Percentiles rank a stretch among this genome's conserved stretches.
Conservation (phyloP, 208 protist species). For the Leishmania gerbilli region DNA sequence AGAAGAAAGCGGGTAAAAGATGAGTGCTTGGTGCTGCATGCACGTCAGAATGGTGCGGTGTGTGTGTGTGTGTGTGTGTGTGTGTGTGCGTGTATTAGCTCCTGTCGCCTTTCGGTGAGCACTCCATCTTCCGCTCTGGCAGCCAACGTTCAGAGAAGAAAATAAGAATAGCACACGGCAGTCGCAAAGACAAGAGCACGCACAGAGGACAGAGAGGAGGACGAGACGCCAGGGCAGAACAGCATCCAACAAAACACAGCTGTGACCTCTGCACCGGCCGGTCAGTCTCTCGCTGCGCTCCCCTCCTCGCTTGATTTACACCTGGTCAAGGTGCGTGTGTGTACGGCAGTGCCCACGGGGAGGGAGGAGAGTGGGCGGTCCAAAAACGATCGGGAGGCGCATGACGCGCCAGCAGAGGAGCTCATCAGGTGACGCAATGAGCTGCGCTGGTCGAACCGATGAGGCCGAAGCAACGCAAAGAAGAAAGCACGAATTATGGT, state of each 20-base stretch:
- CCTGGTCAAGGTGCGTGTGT: not conserved
- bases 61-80: too few species aligned
- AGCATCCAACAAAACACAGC: not conserved
- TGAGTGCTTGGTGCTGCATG: too few species aligned
- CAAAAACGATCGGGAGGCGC: not conserved
- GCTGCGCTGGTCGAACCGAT: not conserved
- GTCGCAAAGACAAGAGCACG: not conserved
- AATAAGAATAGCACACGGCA: not conserved
- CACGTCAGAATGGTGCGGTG: too few species aligned
- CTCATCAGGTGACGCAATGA: not conserved
- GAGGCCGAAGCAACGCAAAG: not conserved
- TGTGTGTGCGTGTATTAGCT: not conserved
- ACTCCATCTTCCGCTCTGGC: not conserved
- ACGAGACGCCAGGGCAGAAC: not conserved
- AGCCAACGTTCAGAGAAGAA: not conserved
- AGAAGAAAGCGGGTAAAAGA: not conserved
- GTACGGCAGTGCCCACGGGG: not conserved
- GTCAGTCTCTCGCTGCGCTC: not conserved
- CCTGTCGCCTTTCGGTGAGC: not conserved
- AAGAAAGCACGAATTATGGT: not conserved
- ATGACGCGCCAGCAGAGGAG: not conserved
- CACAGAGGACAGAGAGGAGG: not conserved
- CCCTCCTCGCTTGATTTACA: not conserved
- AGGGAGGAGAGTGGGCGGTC: not conserved
- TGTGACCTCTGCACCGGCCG: not conserved